phyloP scores from a whole-genome alignment of 2,329 filamentous ascomycete genomes.

The Ophiostoma piceae region DNA sequence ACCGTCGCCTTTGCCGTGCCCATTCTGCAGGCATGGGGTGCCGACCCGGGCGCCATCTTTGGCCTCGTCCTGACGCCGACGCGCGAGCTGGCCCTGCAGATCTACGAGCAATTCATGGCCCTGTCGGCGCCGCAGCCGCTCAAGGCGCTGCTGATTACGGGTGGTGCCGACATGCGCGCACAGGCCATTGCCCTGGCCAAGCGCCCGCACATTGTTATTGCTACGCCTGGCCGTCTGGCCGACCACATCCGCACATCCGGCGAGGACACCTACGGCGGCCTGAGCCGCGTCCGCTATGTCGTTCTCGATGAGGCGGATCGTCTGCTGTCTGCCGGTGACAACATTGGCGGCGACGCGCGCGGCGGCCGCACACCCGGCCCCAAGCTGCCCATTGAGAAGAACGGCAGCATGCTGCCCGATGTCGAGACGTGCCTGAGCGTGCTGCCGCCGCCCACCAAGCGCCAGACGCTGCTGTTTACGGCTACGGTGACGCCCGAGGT shows the following conservation, averaged over 20 bases:
- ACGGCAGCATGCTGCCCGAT: slow-evolving; percentile 89
- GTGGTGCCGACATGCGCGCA: slow-evolving; percentile 83
- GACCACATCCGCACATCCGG: slow-evolving; percentile 91
- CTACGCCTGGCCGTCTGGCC: slow-evolving; percentile 85
- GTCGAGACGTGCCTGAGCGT: slow-evolving; percentile 81
- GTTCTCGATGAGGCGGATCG: slow-evolving; percentile 96
- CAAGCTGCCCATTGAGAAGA: slow-evolving; percentile 36
- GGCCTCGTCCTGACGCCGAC: slow-evolving; percentile 86
- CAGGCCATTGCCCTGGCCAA: slow-evolving; percentile 80
- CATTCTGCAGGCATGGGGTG: slow-evolving; percentile 87
- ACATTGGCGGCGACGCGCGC: neutral
- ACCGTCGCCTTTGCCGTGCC: slow-evolving; percentile 93
- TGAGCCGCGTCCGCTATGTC: slow-evolving; percentile 74
- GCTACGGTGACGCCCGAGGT: slow-evolving; percentile 94
- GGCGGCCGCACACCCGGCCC: neutral
- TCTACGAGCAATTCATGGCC: slow-evolving; percentile 92
- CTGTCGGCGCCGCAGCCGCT: slow-evolving; percentile 83
- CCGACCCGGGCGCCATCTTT: slow-evolving; percentile 88
- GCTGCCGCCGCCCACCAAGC: slow-evolving; percentile 67
- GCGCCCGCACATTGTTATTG: slow-evolving; percentile 86
- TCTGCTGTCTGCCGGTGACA: slow-evolving; percentile 57
- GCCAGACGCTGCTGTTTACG: slow-evolving; percentile 95
- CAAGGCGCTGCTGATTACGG: slow-evolving; percentile 84
- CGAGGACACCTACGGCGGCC: slow-evolving; percentile 78
- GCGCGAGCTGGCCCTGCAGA: slow-evolving; percentile 86